Percentiles rank a stretch among this genome's conserved stretches.
Conservation (phyloP, 208 protist genomes). For the Leishmania mexicana region DNA sequence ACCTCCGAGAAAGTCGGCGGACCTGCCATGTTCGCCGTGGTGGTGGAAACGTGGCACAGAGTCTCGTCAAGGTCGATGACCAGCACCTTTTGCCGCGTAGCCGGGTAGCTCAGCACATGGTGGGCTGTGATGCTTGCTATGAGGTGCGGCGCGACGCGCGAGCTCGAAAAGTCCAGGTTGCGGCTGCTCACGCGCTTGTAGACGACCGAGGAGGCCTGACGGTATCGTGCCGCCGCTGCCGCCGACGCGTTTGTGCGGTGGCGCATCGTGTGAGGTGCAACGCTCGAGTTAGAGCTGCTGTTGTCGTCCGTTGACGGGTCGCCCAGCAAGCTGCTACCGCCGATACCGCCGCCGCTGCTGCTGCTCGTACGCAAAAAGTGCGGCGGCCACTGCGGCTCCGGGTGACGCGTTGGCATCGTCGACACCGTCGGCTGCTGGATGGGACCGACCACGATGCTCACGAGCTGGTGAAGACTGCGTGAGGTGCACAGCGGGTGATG, state of each 20-base stretch:
- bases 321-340: not conserved
- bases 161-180: slow-evolving; percentile 56
- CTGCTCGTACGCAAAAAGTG: slow-evolving; percentile 49
- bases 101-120: slow-evolving; percentile 87
- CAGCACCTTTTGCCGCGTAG: slow-evolving; percentile 89
- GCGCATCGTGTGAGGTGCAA: slow-evolving; percentile 21
- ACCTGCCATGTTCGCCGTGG: slow-evolving; percentile 51
- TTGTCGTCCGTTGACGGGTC: slow-evolving; percentile 65
- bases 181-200: slow-evolving; percentile 75
- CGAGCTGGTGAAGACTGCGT: slow-evolving; percentile 68
- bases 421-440: slow-evolving; percentile 80
- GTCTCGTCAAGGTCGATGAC: slow-evolving; percentile 91
- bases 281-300: slow-evolving; percentile 69
- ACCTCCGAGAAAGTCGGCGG: slow-evolving; percentile 89
- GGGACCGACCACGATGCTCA: slow-evolving; percentile 75
- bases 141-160: slow-evolving; percentile 40
- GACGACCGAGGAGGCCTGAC: slow-evolving; percentile 49
- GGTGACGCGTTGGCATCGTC: slow-evolving; percentile 65
- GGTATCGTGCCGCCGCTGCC: slow-evolving; percentile 15
- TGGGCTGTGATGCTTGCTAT: slow-evolving; percentile 83
- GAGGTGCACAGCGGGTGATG: slow-evolving; percentile 56
- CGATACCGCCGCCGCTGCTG: slow-evolving; percentile 5
- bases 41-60: slow-evolving; percentile 85
- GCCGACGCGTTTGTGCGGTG: slow-evolving; percentile 15
- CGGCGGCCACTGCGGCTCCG: slow-evolving; percentile 79